Base-by-base conservation (phyloP, 805 yeast genomes). In the Soucietia sequanensis region DNA sequence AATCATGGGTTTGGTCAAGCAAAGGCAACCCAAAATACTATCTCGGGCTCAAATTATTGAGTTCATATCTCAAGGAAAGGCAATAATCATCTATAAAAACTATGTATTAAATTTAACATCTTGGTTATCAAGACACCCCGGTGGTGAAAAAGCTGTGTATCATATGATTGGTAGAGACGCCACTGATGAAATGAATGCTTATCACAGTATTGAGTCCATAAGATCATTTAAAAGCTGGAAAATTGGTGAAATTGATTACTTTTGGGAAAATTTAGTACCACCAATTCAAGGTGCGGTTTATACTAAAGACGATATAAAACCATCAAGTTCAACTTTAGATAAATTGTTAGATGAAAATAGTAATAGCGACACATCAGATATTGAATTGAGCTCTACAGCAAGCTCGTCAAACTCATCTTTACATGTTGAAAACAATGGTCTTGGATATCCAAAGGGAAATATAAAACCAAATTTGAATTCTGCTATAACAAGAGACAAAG, bases 101-200 rank as follows among this genome's bases (percentile, higher is more conserved):
- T 40, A 60, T 14, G 95, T 84, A 4, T 64, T 88, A 27, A 75
- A 78, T 44, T 64, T 89, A 38, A 80, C 87, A 35, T 43, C 60
- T 6, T 88, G 95, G 96, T 57, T 88, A 23, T 67, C 66, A 17
- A 67, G 48, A 33, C 96, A 88, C 57, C 96, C 96, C 0, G 96
- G 96, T 11, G 96, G 96, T 4, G 90, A 82, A 39, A 84, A 78
- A 50, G 90, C 95, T 2, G 80, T 89, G 5, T 68, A 68, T 47
- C 96, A 89, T 58, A 71, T 88, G 82, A 76, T 88, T 3, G 96
- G 96, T 2, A 64, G 91, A 37, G 95, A 88, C 59, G 95, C 95
- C 14, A 81, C 93, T 0, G 95, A 87, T 54, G 96, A 89, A 56
- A 87, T 88, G 85, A 75, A 80, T 34, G 89, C 90, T 6, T 88